A percentile compares a stretch with the other conserved stretches of the same genome.
Evolutionary conservation across 768 basidiomycete species (phyloP).

Genomic region (Suillus cothurnatus): DNA sequence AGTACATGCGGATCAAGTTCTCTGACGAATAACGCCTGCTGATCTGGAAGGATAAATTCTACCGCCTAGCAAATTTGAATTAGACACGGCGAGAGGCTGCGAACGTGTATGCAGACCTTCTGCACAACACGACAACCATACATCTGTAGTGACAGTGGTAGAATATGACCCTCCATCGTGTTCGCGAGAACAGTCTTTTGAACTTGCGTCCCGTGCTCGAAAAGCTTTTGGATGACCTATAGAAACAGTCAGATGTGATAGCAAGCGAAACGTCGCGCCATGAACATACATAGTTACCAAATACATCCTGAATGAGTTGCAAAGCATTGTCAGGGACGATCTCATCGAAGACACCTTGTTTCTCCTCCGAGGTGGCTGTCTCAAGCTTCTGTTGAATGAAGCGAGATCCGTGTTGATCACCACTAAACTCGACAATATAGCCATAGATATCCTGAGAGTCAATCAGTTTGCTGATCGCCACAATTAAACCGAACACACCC

Average conservation of each 20-base stretch:
- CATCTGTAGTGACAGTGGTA: conserved; percentile 82
- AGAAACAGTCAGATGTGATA: conserved; percentile 16
- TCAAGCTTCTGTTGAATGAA: conserved; percentile 93
- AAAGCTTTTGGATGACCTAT: conserved; percentile 91
- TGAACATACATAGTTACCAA: conserved; percentile 87
- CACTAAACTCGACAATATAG: conserved; percentile 87
- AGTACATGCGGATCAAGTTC: conserved; percentile 83
- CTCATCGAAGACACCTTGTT: conserved; percentile 81
- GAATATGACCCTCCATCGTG: conserved; percentile 76
- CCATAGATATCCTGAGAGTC: conserved; percentile 76
- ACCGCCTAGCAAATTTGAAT: conserved; percentile 60
- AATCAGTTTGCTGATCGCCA: conserved; percentile 8
- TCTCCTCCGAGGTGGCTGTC: conserved; percentile 75
- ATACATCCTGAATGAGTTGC: conserved; percentile 86
- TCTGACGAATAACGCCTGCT: conserved; percentile 72
- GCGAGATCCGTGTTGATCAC: conserved; percentile 97
- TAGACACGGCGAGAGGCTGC: conserved; percentile 10
- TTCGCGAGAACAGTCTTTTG: conserved; percentile 73
- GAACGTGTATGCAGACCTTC: conserved; percentile 55
- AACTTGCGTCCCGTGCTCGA: conserved; percentile 78
- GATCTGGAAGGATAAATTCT: conserved; percentile 76
- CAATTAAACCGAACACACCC: conserved; percentile 45
- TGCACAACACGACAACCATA: conserved; percentile 97
- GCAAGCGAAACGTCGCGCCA: background rate
- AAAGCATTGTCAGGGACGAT: conserved; percentile 77